Conservation (phyloP, 2,329 filamentous ascomycete species). For the Magnaporthiopsis rhizophila region DNA sequence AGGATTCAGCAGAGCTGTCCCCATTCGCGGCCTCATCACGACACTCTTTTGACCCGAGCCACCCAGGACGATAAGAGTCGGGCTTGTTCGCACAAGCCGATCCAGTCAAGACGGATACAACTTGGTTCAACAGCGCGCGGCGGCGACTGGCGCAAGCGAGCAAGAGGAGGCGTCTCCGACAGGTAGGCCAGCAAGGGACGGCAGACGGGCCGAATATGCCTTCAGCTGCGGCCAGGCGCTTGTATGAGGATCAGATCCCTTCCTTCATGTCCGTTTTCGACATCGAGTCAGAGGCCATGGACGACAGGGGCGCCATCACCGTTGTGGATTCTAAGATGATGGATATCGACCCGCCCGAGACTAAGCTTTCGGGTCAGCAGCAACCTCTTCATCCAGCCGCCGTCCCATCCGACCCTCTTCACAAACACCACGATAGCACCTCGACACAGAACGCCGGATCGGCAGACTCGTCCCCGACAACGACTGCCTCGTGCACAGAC, state of each 20-base stretch:
- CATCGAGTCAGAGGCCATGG: slow-evolving; percentile 49
- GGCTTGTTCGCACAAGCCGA: slow-evolving; percentile 2
- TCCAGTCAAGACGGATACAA: not conserved
- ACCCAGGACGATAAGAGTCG: not conserved
- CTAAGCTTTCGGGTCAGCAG: slow-evolving; percentile 24
- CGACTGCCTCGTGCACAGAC: slow-evolving; percentile 85
- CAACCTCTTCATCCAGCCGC: slow-evolving; percentile 31
- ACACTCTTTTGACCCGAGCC: not conserved
- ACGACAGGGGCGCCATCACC: slow-evolving; percentile 44
- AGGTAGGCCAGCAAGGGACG: slow-evolving; percentile 1
- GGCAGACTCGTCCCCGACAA: slow-evolving; percentile 89
- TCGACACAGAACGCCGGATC: slow-evolving; percentile 75
- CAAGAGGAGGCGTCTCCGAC: slow-evolving; percentile 9
- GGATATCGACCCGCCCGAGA: slow-evolving; percentile 33
- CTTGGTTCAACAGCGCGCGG: slow-evolving; percentile 1
- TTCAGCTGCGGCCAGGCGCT: slow-evolving; percentile 45
- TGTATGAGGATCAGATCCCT: slow-evolving; percentile 64
- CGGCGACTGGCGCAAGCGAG: slow-evolving; percentile 3
- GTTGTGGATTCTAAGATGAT: slow-evolving; percentile 46
- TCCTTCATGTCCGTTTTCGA: slow-evolving; percentile 71
- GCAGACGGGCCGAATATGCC: slow-evolving; percentile 6
- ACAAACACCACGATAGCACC: slow-evolving; percentile 69
- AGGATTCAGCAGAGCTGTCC: slow-evolving; percentile 50
- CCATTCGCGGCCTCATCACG: slow-evolving; percentile 5
- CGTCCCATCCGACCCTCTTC: slow-evolving; percentile 40